phyloP scores from a whole-genome alignment of 2,329 filamentous ascomycete genomes.

The Coleophoma cylindrospora region DNA sequence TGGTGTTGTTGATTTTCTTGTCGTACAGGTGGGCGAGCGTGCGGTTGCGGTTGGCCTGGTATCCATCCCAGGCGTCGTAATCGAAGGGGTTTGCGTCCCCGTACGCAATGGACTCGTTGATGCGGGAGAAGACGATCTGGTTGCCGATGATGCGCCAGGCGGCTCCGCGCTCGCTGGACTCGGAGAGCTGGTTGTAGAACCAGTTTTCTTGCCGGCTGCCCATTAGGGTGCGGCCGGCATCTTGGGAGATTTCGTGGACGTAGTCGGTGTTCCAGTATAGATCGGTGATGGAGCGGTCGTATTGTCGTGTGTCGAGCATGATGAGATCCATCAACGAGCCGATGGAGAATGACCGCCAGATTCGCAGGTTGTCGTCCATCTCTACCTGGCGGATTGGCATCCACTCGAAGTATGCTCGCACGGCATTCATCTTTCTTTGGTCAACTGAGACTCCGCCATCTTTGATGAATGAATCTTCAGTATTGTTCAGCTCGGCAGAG shows the following conservation, averaged over 20 bases:
- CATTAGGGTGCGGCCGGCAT: conserved; percentile 66
- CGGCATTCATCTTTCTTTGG: conserved; percentile 68
- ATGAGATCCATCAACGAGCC: conserved; percentile 62
- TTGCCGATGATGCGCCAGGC: conserved; percentile 69
- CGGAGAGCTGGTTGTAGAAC: conserved; percentile 58
- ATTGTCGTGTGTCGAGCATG: conserved; percentile 65
- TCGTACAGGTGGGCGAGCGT: conserved; percentile 62
- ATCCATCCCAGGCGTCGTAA: conserved; percentile 61
- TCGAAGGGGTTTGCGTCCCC: conserved; percentile 36
- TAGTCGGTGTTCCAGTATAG: conserved; percentile 58
- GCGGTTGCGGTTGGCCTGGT: conserved; percentile 65
- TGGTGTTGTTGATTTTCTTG: conserved; percentile 66
- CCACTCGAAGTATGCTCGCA: conserved; percentile 67
- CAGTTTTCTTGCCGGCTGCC: conserved; percentile 68
- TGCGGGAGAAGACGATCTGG: conserved; percentile 61
- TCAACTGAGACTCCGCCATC: conserved; percentile 58
- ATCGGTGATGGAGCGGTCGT: conserved; percentile 61
- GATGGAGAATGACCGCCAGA: conserved; percentile 64
- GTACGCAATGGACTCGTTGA: conserved; percentile 30
- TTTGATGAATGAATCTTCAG: conserved; percentile 57
- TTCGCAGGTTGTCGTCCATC: conserved; percentile 63
- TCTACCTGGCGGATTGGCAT: conserved; percentile 48
- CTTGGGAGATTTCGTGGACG: conserved; percentile 56
- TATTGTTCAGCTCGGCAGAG: conserved; percentile 56
- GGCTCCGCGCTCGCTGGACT: conserved; percentile 58